A percentile compares a stretch with the other conserved stretches of the same genome.
Conservation (phyloP, 371 early-diverging fungal species). For the Amoeboaphelidium protococcarum region DNA sequence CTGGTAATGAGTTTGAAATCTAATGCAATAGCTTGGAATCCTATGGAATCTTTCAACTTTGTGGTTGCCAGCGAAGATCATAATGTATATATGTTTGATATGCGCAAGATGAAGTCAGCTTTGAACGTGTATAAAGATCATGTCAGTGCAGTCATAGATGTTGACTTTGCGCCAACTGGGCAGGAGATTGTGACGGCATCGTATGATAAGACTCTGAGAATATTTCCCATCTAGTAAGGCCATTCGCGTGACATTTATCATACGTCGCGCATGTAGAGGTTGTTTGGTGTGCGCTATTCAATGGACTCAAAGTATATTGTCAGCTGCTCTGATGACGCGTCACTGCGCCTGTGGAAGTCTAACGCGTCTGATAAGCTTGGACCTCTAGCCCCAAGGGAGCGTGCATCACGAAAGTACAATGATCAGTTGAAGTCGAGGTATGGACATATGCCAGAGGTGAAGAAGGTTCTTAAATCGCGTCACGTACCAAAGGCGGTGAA, state of each 20-base stretch:
- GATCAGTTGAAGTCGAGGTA: slow-evolving; percentile 79
- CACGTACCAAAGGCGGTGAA: slow-evolving; percentile 55
- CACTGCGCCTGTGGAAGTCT: slow-evolving; percentile 93
- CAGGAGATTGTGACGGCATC: slow-evolving; percentile 84
- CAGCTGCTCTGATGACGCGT: slow-evolving; percentile 93
- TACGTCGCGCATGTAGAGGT: slow-evolving; percentile 83
- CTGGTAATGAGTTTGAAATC: slow-evolving; percentile 44
- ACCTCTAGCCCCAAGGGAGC: slow-evolving; percentile 40
- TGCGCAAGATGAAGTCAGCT: slow-evolving; percentile 68
- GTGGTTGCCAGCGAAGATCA: slow-evolving; percentile 92
- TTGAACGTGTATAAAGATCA: slow-evolving; percentile 74
- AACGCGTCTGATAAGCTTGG: slow-evolving; percentile 69
- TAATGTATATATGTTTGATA: slow-evolving; percentile 82
- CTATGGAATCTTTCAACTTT: slow-evolving; percentile 84
- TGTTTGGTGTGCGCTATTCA: slow-evolving; percentile 72
- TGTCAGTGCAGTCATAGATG: slow-evolving; percentile 82
- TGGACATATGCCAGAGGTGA: slow-evolving; percentile 71
- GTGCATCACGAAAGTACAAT: slow-evolving; percentile 45
- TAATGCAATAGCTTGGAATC: slow-evolving; percentile 91
- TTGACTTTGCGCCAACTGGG: slow-evolving; percentile 95
- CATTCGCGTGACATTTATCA: slow-evolving; percentile 89
- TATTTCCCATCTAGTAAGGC: slow-evolving; percentile 53
- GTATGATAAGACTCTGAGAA: slow-evolving; percentile 81
- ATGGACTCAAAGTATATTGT: slow-evolving; percentile 91
- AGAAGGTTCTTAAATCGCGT: slow-evolving; percentile 60